Evolutionary conservation across 2,329 filamentous ascomycete species (phyloP), one percentile per base, ranked within the genome.

Genomic region (Fusarium sp.): DNA sequence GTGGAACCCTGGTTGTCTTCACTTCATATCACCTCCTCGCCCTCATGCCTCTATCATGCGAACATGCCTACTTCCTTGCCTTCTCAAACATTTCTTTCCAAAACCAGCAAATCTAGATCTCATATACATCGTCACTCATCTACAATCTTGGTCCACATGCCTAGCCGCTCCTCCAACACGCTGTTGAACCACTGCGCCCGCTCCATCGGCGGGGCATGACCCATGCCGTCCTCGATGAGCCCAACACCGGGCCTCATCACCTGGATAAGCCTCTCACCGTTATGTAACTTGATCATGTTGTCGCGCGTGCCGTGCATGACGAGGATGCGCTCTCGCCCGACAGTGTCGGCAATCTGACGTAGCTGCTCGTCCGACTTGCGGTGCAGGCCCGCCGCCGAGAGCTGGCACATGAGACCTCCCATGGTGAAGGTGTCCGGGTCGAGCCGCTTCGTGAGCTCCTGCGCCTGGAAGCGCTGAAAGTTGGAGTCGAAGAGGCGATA

Each of bases 381-480:
- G 82, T 98, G 95, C 89, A 94, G 94, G 1, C 91, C 93, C 0
- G 92, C 94, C 1, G 95, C 95, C 60, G 94, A 86, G 4, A 94
- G 88, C 84, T 98, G 95, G 75, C 94, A 86, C 35, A 97, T 80
- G 81, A 97, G 95, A 1, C 93, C 94, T 35, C 85, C 86, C 56
- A 86, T 87, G 5, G 89, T 90, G 80, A 95, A 96, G 7, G 85
- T 85, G 1, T 86, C 84, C 1, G 87, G 84, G 67, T 93, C 87
- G 18, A 86, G 83, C 20, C 93, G 88, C 85, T 97, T 97, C 78
- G 85, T 86, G 72, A 97, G 82, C 82, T 97, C 94, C 74, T 92
- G 91, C 0, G 95, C 95, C 29, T 93, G 92, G 79, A 95, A 96
- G 6, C 95, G 92, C 84, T 97, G 93, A 68, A 91, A 95, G 79